Evolutionary conservation across 2,329 filamentous ascomycete species (phyloP), one percentile per base, ranked within the genome.

Genomic region (Endoconidiophora polonica): DNA sequence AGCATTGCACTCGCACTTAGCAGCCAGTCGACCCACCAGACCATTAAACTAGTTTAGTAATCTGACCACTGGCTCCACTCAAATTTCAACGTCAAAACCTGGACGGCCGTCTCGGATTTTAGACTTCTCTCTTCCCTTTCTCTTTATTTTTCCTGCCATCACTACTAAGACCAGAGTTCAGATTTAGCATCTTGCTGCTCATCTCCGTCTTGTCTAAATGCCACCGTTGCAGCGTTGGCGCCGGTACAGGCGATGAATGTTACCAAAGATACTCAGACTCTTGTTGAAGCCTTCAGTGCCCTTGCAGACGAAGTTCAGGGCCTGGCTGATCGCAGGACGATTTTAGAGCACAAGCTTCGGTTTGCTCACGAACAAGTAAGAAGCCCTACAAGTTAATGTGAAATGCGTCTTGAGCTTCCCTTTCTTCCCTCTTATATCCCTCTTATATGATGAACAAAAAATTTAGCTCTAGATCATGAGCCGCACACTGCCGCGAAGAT

Each of bases 391-490:
- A 20, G 7, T 26, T 16, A 23, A 45, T 16, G 29, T 22, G 9
- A 24, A 12, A n/a, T 18, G 18, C 24, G 41, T 26, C 9, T 36
- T 12, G 44, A 14, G 5, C 9, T 36, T 23, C 18, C 18, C 16
- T 16, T 43, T 36, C 39, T 48, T 22, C 18, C 44, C 33, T 46
- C 48, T 52, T 52, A 36, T 41, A 68, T 22, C 18, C 44, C 33
- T 46, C 48, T 52, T 52, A 36, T 41, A 68, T 70, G 68, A 71
- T 68, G 65, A 67, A 56, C 60, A 54, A 43, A 38, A 59, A 59
- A 62, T 62, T 82, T 85, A 86, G 82, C 82, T 86, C 82, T 86
- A 86, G 82, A 86, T 83, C 81, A 81, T 72, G 73, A 85, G 79
- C 72, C 75, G 68, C 72, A 61, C 56, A 54, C 59, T 64, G 70